Evolutionary conservation across 495 filamentous ascomycete genomes (phyloP).

Genomic region (Lichina pygmaea): DNA sequence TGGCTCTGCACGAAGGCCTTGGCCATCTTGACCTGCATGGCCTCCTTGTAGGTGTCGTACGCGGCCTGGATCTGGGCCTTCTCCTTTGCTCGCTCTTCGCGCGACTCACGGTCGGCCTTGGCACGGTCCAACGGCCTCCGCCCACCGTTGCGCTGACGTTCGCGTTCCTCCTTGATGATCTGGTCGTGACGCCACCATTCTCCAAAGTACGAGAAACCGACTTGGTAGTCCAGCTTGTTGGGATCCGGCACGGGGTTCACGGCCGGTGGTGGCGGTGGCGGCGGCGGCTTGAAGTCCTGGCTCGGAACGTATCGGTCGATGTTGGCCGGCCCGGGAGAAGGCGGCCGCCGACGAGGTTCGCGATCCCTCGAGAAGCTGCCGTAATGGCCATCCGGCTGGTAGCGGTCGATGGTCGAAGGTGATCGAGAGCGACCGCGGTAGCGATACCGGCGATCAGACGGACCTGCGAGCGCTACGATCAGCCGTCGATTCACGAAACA

Average conservation of each 20-base stretch:
- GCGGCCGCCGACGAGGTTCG: constrained; percentile 34
- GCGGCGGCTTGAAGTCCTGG: constrained; percentile 23
- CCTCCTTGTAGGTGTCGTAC: constrained; percentile 86
- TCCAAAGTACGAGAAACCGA: constrained; percentile 86
- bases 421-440: constrained; percentile 27
- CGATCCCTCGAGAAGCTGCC: constrained; percentile 28
- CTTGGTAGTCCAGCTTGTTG: constrained; percentile 64
- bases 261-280: constrained; percentile 22
- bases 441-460: constrained; percentile 19
- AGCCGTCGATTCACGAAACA: constrained; percentile 30
- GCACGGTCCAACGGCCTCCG: constrained; percentile 41
- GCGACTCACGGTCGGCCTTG: constrained; percentile 47
- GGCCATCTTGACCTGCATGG: constrained; percentile 76
- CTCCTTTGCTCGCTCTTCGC: constrained; percentile 72
- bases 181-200: constrained; percentile 91
- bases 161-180: constrained; percentile 62
- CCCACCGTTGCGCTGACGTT: constrained; percentile 47
- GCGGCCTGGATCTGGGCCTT: constrained; percentile 71
- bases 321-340: constrained; percentile 34
- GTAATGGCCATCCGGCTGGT: constrained; percentile 18
- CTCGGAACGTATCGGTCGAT: constrained; percentile 95
- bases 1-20: constrained; percentile 69
- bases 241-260: constrained; percentile 61
- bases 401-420: constrained; percentile 15
- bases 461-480: constrained; percentile 17